A percentile compares a stretch with the other conserved stretches of the same genome.
phyloP scores from a whole-genome alignment of 139 green algal species.

The Auxenochlorella pyrenoidosa region DNA sequence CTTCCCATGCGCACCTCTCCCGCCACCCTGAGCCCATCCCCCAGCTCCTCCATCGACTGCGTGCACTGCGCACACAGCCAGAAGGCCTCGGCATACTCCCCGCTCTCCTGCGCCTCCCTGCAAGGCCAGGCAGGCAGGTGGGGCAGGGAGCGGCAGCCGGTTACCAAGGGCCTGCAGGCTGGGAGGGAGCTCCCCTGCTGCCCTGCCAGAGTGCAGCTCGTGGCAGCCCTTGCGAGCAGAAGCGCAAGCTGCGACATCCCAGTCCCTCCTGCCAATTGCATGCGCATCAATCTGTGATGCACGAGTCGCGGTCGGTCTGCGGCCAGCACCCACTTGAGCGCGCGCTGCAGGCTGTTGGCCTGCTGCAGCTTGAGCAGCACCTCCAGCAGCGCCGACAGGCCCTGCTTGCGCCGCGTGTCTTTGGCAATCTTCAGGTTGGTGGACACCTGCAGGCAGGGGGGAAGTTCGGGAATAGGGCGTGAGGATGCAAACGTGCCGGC shows the following conservation, averaged over 20 bases:
- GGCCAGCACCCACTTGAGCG: conserved; percentile 42
- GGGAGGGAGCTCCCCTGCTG: too few species aligned
- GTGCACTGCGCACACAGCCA: conserved; percentile 56
- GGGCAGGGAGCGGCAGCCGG: too few species aligned
- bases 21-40: conserved; percentile 34
- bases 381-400: conserved; percentile 46
- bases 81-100: conserved; percentile 59
- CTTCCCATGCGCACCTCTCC: conserved; percentile 14
- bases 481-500: neutral
- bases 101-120: conserved; percentile 57
- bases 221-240: neutral
- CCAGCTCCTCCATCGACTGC: conserved; percentile 47
- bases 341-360: conserved; percentile 41
- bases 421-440: conserved; percentile 47
- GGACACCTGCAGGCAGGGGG: conserved; percentile 7
- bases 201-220: too few species aligned
- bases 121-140: neutral
- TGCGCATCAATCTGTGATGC: too few species aligned
- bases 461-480: neutral
- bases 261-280: too few species aligned
- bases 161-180: too few species aligned
- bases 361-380: conserved; percentile 47
- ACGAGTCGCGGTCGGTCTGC: too few species aligned
- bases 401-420: conserved; percentile 49
- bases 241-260: neutral